These are phyloP conservation scores for Oxytropis ochrocephala DNA, from an alignment of 306 rosid genomes.

Conservation along the genomic window DNA sequence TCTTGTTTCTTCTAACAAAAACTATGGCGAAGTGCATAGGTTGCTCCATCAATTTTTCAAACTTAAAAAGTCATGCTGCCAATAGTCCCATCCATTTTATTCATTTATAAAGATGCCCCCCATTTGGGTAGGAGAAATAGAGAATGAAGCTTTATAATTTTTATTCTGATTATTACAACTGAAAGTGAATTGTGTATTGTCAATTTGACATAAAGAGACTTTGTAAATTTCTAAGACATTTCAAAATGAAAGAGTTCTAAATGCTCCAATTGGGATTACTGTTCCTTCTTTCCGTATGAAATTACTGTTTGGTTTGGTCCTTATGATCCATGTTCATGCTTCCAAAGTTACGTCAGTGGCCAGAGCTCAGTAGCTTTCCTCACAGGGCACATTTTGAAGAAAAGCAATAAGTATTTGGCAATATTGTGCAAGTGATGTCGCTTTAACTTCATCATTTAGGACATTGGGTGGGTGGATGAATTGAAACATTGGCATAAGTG, in stretches of 20 bases:
- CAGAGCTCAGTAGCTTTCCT: slow-evolving; percentile 22
- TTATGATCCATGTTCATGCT: not conserved
- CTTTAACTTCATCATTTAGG: slow-evolving; percentile 9
- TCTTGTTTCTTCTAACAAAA: slow-evolving; percentile 49
- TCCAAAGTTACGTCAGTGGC: not conserved
- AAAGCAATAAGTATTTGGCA: not conserved
- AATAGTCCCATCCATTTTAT: slow-evolving; percentile 18
- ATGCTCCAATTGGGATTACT: too few species aligned
- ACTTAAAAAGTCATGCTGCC: slow-evolving; percentile 35
- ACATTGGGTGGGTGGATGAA: slow-evolving; percentile 21
- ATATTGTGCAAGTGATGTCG: not conserved
- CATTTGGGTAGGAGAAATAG: too few species aligned
- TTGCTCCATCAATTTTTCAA: slow-evolving; percentile 78
- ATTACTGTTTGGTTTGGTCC: not conserved
- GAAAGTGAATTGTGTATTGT: too few species aligned
- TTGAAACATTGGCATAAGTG: slow-evolving; percentile 19
- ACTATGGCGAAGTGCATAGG: slow-evolving; percentile 76
- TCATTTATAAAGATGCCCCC: not conserved
- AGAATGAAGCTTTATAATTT: too few species aligned
- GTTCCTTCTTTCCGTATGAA: too few species aligned
- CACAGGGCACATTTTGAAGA: not conserved
- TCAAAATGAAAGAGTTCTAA: too few species aligned
- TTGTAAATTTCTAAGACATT: too few species aligned
- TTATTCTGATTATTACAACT: too few species aligned
- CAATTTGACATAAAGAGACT: too few species aligned